Percentiles rank a stretch among this genome's conserved stretches.
Evolutionary conservation across 768 basidiomycete species (phyloP).

Genomic region (Calocybe gangraenosa): DNA sequence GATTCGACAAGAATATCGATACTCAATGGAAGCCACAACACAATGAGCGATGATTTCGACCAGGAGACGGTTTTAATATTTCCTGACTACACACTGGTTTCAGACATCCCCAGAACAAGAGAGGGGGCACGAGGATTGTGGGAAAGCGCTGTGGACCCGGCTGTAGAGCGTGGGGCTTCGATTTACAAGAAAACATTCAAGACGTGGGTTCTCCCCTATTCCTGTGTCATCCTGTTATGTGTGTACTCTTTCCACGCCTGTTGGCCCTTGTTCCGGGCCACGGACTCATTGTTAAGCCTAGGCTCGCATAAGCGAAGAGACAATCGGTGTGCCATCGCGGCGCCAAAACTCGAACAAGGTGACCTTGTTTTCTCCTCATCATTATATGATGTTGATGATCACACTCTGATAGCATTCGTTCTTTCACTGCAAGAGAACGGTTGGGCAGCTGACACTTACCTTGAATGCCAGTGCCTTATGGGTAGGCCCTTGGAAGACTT

Average conservation of each 20-base stretch:
- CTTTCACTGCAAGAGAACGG: conserved; percentile 59
- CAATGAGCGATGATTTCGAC: conserved; percentile 59
- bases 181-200: conserved; percentile 45
- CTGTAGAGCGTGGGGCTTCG: conserved; percentile 43
- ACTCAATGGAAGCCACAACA: conserved; percentile 79
- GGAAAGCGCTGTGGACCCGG: conserved; percentile 58
- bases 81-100: conserved; percentile 86
- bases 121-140: conserved; percentile 71
- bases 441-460: conserved; percentile 73
- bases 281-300: conserved; percentile 21
- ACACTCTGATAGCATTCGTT: conserved; percentile 51
- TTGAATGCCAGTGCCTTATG: conserved; percentile 53
- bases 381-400: conserved; percentile 5
- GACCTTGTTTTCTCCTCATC: conserved; percentile 26
- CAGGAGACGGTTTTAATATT: conserved; percentile 82
- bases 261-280: neutral
- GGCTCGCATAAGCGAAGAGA: conserved; percentile 94
- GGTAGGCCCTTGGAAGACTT: conserved; percentile 61
- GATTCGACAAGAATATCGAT: conserved; percentile 60
- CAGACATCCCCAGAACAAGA: conserved; percentile 59
- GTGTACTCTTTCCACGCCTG: conserved; percentile 26
- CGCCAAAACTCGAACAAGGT: conserved; percentile 76
- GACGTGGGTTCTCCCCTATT: conserved; percentile 84
- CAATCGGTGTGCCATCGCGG: conserved; percentile 86
- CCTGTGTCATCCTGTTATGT: conserved; percentile 89